These are phyloP conservation scores for Mycena kentingensis DNA, from an alignment of 768 basidiomycete genomes.

Conservation along the genomic window DNA sequence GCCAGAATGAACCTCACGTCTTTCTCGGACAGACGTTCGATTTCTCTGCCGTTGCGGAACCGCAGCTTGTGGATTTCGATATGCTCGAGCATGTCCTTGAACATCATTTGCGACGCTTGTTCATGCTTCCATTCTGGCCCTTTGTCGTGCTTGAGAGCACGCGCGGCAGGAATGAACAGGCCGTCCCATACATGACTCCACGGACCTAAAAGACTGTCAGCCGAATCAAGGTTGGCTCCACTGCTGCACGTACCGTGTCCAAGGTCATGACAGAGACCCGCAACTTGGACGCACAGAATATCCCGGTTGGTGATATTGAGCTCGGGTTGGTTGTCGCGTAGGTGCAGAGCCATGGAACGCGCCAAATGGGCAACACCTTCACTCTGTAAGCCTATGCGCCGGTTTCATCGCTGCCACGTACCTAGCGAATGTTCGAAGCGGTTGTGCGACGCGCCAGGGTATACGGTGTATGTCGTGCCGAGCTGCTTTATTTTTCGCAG, in stretches of 20 bases:
- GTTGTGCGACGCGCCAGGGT: slow-evolving; percentile 77
- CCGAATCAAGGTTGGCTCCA: no score
- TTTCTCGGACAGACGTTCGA: slow-evolving; percentile 37
- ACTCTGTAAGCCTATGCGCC: slow-evolving; percentile 4
- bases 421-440: slow-evolving; percentile 87
- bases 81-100: slow-evolving; percentile 65
- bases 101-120: slow-evolving; percentile 81
- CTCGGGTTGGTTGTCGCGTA: slow-evolving; percentile 58
- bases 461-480: slow-evolving; percentile 74
- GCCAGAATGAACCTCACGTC: slow-evolving; percentile 73
- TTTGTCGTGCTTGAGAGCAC: slow-evolving; percentile 52
- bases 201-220: no score
- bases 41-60: slow-evolving; percentile 20
- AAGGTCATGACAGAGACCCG: slow-evolving; percentile 82
- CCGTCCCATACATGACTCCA: slow-evolving; percentile 87
- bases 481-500: slow-evolving; percentile 79
- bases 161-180: slow-evolving; percentile 64
- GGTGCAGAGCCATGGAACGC: slow-evolving; percentile 57
- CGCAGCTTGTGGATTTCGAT: slow-evolving; percentile 59
- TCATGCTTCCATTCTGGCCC: slow-evolving; percentile 81
- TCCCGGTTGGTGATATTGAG: slow-evolving; percentile 72
- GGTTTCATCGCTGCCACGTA: slow-evolving; percentile 28
- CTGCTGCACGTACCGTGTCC: no score
- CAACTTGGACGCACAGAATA: slow-evolving; percentile 74
- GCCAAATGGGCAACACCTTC: slow-evolving; percentile 78